These are phyloP conservation scores for Tetraselmis chui DNA, from an alignment of 139 green algal genomes.

Conservation along the genomic window DNA sequence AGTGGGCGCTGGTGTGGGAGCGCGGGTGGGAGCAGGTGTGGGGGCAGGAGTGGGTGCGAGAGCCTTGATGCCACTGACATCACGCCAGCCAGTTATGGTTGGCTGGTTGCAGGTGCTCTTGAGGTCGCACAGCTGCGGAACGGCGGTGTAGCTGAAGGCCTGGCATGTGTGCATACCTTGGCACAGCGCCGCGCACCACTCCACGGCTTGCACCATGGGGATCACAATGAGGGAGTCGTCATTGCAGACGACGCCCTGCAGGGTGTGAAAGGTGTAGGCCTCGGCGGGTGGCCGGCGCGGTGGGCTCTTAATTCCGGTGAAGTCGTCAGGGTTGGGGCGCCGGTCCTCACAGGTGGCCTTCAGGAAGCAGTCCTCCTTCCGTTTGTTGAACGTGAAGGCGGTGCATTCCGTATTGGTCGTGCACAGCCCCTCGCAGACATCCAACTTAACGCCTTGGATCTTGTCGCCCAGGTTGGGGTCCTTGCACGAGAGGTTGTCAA, in stretches of 20 bases:
- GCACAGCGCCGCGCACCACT: background rate
- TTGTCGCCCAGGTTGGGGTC: background rate
- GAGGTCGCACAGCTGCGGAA: background rate
- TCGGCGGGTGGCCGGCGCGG: background rate
- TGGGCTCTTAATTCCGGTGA: background rate
- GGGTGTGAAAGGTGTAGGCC: background rate
- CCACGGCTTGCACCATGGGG: background rate
- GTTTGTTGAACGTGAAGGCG: background rate
- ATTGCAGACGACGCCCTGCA: background rate
- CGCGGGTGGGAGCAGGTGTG: background rate
- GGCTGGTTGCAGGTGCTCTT: background rate
- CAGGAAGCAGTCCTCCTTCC: background rate
- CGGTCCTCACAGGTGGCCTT: background rate
- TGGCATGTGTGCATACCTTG: background rate
- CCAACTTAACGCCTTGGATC: background rate
- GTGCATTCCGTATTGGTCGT: background rate
- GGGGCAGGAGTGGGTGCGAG: too few relatives aligned
- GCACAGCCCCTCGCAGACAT: background rate
- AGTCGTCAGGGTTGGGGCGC: background rate
- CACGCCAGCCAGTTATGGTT: too few relatives aligned
- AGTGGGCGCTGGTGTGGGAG: background rate
- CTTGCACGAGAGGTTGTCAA: background rate
- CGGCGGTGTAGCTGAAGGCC: background rate
- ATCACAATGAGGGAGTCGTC: background rate
- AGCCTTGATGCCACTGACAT: background rate